These are phyloP conservation scores for Pseudonitzschia multistriata DNA, from an alignment of 108 stramenopile species.

Conservation along the genomic window DNA sequence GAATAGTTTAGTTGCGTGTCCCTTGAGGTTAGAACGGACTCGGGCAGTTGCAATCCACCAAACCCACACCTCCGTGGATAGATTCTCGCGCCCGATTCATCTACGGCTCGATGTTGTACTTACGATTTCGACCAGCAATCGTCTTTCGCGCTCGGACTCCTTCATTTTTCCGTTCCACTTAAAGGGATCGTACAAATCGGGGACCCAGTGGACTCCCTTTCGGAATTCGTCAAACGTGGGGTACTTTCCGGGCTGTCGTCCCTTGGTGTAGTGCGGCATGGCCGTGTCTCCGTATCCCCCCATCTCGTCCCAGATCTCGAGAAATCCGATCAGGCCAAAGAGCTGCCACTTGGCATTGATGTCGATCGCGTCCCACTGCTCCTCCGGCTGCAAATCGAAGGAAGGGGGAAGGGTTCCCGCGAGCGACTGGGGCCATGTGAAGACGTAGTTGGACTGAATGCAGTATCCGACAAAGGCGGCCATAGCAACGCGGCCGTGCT, in stretches of 20 bases:
- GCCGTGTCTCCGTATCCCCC: no score
- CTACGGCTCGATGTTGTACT: no score
- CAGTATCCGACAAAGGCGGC: conserved; percentile 56
- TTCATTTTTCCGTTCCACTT: conserved; percentile 62
- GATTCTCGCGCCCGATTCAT: no score
- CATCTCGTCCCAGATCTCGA: conserved; percentile 71
- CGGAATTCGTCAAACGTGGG: conserved; percentile 51
- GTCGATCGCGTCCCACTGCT: conserved; percentile 62
- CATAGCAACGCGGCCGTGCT: conserved; percentile 73
- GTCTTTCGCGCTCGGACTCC: conserved; percentile 48
- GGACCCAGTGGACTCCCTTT: conserved; percentile 53
- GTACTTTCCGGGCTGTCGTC: conserved; percentile 61
- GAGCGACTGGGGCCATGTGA: conserved; percentile 61
- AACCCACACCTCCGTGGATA: no score
- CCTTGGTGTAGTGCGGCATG: conserved; percentile 73
- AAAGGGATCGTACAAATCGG: conserved; percentile 59
- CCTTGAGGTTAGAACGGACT: no score
- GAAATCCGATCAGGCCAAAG: conserved; percentile 47
- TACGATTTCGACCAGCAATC: conserved; percentile 54
- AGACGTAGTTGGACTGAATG: conserved; percentile 45
- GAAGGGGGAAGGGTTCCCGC: conserved; percentile 57
- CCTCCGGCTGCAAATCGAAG: conserved; percentile 49
- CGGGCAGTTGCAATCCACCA: no score
- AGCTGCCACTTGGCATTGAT: conserved; percentile 72
- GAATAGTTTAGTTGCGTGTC: no score